Percentiles rank a stretch among this genome's conserved stretches.
phyloP scores from a whole-genome alignment of 1,284 basidiomycete species.

The Tremellales sp. region DNA sequence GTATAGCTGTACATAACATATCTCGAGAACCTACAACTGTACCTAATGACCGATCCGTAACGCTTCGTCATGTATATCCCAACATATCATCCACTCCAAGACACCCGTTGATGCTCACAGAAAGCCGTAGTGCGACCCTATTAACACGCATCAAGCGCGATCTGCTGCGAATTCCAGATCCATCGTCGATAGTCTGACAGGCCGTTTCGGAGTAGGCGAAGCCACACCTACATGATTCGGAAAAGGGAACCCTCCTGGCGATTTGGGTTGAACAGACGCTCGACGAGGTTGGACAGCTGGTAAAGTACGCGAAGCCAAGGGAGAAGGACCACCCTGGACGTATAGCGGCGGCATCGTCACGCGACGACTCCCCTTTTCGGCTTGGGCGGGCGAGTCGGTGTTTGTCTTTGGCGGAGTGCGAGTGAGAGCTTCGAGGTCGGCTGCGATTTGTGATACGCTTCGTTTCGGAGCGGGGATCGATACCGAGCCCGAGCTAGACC shows the following conservation, averaged over 20 bases:
- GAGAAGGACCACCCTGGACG: background rate
- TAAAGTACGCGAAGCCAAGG: background rate
- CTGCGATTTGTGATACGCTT: constrained; percentile 1
- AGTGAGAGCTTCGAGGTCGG: background rate
- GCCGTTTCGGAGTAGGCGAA: background rate
- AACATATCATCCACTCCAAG: no score
- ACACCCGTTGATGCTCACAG: no score
- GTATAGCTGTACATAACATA: no score
- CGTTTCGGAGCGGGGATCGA: background rate
- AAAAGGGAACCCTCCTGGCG: background rate
- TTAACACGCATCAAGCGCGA: no score
- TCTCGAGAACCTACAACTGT: no score
- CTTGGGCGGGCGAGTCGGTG: background rate
- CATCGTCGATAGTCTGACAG: background rate
- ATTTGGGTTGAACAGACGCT: background rate
- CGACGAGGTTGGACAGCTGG: background rate
- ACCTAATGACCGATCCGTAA: no score
- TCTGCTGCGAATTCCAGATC: background rate
- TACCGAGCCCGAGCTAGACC: background rate
- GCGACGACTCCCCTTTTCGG: background rate
- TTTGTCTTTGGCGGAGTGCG: background rate
- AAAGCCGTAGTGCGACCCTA: no score
- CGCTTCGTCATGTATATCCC: no score
- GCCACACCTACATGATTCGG: background rate
- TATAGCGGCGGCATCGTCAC: background rate